phyloP scores from a whole-genome alignment of 2,329 filamentous ascomycete genomes.

The Furcasterigmium furcatum region DNA sequence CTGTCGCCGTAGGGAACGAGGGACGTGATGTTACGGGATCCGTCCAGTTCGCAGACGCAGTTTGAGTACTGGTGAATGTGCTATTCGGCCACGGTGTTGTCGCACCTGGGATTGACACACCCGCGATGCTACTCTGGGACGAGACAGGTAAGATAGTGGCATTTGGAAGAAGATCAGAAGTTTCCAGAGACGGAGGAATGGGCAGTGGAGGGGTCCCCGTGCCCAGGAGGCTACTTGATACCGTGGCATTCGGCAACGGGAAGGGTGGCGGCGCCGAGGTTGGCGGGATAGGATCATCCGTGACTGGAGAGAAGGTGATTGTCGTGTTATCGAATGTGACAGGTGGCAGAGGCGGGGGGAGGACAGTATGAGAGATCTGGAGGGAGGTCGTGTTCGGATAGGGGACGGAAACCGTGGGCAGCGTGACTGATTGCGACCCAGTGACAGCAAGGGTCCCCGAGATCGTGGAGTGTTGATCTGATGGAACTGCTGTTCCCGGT shows the following conservation, averaged over 20 bases:
- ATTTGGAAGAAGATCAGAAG: too few species aligned
- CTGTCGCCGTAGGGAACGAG: too few species aligned
- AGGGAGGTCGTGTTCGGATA: not conserved
- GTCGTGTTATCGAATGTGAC: not conserved
- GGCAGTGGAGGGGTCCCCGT: not conserved
- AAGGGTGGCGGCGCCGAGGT: not conserved
- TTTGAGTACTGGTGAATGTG: too few species aligned
- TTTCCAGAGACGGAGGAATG: not conserved
- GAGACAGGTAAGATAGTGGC: too few species aligned
- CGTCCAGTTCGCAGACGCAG: too few species aligned
- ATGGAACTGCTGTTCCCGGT: not conserved
- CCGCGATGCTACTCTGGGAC: too few species aligned
- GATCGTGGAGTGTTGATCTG: not conserved
- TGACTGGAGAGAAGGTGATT: not conserved
- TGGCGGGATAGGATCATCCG: not conserved
- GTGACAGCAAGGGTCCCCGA: not conserved
- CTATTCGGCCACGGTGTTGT: too few species aligned
- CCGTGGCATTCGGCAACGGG: not conserved
- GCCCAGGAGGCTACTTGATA: not conserved
- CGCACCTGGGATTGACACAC: too few species aligned
- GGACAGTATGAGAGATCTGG: not conserved
- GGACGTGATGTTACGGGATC: too few species aligned
- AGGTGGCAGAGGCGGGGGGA: not conserved
- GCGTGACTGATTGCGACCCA: not conserved
- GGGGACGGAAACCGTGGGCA: not conserved